Evolutionary conservation across 1,284 basidiomycete species (phyloP), one percentile per base, ranked within the genome.

Genomic region (Tilletia walkeri): DNA sequence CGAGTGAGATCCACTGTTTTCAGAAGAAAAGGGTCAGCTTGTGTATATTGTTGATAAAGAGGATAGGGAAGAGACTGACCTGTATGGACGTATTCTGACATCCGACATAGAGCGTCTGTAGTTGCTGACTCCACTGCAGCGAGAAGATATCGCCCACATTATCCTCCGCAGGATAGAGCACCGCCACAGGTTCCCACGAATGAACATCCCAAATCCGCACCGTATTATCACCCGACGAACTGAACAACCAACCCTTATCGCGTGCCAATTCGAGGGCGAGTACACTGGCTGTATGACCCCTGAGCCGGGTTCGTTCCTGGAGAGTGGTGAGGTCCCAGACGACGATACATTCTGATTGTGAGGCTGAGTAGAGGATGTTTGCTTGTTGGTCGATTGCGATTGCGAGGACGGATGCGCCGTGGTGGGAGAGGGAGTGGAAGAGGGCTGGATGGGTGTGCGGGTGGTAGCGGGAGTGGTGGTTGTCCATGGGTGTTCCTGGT

Each of bases 91-190:
- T 94, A 82, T 94, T 92, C 84, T 96, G 92, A 79, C 92, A 76
- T 14, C 94, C 94, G 68, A 96, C 87, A 83, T 92, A 95, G 50
- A 96, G 86, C 0, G 90, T 91, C 73, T 90, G 88, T 9, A 89
- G 86, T 10, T 85, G 82, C 1, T 89, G 86, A 14, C 89, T 90
- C 91, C 93, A 98, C 0, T 89, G 88, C 2, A 98, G 86, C 12
- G 76, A 93, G 85, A 94, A 95, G 67, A 97, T 89, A 82, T 97
- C 95, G 49, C 95, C 95, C 2, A 94, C 89, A 2, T 89, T 91
- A 77, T 95, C 92, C 69, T 91, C 87, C 78, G 93, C 92, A 0
- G 95, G 93, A 70, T 90, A 87, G 47, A 98, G 87, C 66, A 93
- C 86, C 80, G 91, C 94, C 48, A 96, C 84, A 3, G 89, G 89